Base-by-base conservation (phyloP, 148 eudicot species). In the Gaultheria prostrata region DNA sequence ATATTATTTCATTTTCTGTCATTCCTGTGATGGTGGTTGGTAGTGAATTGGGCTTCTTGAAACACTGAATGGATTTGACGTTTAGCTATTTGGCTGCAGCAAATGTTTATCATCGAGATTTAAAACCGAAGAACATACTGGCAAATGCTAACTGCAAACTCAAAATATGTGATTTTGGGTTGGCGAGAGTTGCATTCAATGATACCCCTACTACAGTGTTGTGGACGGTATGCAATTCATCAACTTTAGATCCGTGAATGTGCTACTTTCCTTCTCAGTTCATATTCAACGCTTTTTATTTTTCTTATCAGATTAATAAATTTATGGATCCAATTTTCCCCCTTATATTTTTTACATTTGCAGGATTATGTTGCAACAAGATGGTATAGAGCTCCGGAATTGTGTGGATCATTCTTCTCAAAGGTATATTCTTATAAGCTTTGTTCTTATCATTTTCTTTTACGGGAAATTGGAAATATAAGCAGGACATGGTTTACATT, bases 301-400 rank as follows among this genome's bases (percentile, higher is more conserved):
- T 32, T 83, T 76, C 26, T 77, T 48, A 74, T 33, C 59, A 51
- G 4, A 26, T 54, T 76, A 6, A 33, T 76, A 6, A 54, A 21
- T 8, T 39, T 30, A 33, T 71, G 39, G 83, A 48, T 67, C 35
- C n/a, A 1, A n/a, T 21, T 84, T 74, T 45, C 49, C 49, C 13
- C 11, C 28, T 80, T 84, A 9, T 21, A 28, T 24, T 73, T 43
- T 9, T 72, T 59, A 74, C 53, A 33, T 30, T 32, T 80, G 26
- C 90, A 92, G 95, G 95, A 92, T 82, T 92, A 92, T 83, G 95
- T 92, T 80, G 95, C 95, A 77, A 92, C 95, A 80, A 89, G 95
- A 80, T 92, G 95, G 95, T 92, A 92, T 84, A 83, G 95, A 49
- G 95, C 95, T 87, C 95, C 95, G 33, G 95, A 92, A 73, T 77